These are phyloP conservation scores for Trichoderma atrobrunneum DNA, from an alignment of 2,329 filamentous ascomycete genomes.

Conservation along the genomic window DNA sequence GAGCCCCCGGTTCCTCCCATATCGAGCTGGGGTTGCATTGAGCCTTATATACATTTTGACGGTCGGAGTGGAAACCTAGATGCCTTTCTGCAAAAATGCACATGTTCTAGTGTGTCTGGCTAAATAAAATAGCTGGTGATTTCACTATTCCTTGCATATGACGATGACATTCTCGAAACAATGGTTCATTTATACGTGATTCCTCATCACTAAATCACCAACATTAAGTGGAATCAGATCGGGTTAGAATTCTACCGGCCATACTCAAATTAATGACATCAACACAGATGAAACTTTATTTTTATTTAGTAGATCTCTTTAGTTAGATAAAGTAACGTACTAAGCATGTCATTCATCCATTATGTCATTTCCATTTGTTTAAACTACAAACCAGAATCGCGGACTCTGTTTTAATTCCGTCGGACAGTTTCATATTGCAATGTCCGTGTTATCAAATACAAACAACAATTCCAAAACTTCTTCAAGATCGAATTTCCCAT, in stretches of 20 bases:
- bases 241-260: not conserved
- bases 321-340: not conserved
- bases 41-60: not conserved
- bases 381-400: not conserved
- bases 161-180: not conserved
- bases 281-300: not conserved
- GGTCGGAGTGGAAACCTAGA: not conserved
- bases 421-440: not conserved
- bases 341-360: not conserved
- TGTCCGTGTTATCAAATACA: not conserved
- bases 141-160: not conserved
- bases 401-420: not conserved
- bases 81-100: not conserved
- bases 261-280: not conserved
- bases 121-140: not conserved
- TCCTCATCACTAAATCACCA: not conserved
- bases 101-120: not conserved
- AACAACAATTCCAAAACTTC: not conserved
- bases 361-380: not conserved
- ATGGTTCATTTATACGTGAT: not conserved
- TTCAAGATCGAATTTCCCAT: not conserved
- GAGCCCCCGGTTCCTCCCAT: not conserved
- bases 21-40: not conserved
- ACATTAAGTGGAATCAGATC: not conserved
- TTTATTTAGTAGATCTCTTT: not conserved